Evolutionary conservation across 208 protist species (phyloP).

Genomic region (Balamuthia mandrillaris): DNA sequence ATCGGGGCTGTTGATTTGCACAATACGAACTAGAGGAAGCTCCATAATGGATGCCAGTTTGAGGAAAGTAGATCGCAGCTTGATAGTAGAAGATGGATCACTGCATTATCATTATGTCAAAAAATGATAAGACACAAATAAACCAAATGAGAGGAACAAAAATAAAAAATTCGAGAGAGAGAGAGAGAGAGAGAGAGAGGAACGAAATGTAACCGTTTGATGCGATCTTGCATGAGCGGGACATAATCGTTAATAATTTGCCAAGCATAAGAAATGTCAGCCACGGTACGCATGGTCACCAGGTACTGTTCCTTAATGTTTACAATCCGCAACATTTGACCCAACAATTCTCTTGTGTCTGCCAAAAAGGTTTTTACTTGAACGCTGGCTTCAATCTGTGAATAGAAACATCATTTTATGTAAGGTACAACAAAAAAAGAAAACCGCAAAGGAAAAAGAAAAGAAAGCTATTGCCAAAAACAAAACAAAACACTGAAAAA

Average conservation of each 20-base stretch:
- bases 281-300: conserved; percentile 81
- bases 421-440: no score
- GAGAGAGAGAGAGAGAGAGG: background rate
- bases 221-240: conserved; percentile 86
- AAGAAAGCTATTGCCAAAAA: background rate
- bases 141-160: background rate
- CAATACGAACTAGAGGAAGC: conserved; percentile 18
- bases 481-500: no score
- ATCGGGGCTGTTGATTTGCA: conserved; percentile 15
- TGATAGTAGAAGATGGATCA: conserved; percentile 83
- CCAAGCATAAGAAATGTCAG: conserved; percentile 95
- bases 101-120: conserved; percentile 1
- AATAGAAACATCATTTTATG: no score
- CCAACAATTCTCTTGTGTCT: conserved; percentile 80
- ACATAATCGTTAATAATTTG: conserved; percentile 86
- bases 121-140: background rate
- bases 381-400: conserved; percentile 60
- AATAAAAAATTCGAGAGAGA: background rate
- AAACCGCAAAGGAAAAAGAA: no score
- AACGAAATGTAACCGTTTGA: conserved; percentile 66
- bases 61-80: conserved; percentile 92
- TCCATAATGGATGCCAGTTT: conserved; percentile 80
- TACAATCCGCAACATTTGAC: conserved; percentile 91
- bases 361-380: conserved; percentile 85
- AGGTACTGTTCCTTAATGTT: conserved; percentile 86